These are phyloP conservation scores for Yamadazyma songkhlaensis DNA, from an alignment of 1,139 yeast genomes.

Conservation along the genomic window DNA sequence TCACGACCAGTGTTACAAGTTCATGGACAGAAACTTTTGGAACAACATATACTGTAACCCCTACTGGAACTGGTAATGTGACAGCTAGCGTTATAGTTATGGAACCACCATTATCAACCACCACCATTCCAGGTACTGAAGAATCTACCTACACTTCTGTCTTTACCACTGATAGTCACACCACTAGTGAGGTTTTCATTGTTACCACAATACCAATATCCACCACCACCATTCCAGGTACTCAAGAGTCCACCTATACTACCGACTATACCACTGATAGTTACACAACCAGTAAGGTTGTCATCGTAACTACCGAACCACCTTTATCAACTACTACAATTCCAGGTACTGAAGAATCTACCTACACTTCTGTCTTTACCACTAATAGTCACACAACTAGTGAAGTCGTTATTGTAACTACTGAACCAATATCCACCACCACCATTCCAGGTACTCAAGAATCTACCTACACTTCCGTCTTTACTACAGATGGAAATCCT, in stretches of 20 bases:
- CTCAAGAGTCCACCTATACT: neutral
- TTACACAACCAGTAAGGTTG: neutral
- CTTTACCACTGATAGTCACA: neutral
- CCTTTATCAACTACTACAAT: neutral
- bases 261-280: neutral
- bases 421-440: neutral
- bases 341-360: neutral
- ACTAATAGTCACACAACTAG: neutral
- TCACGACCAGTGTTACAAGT: neutral
- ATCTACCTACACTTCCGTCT: neutral
- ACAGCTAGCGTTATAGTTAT: neutral
- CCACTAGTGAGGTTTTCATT: neutral
- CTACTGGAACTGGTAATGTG: neutral
- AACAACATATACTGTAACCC: neutral
- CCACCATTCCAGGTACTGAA: neutral
- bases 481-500: neutral
- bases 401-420: neutral
- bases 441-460: neutral
- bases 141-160: neutral
- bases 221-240: neutral
- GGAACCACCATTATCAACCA: neutral
- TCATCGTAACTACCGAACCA: constrained; percentile 1
- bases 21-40: neutral
- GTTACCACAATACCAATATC: neutral
- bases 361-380: neutral